Conservation (phyloP, 805 yeast genomes). For the Hanseniaspora nectarophila region DNA sequence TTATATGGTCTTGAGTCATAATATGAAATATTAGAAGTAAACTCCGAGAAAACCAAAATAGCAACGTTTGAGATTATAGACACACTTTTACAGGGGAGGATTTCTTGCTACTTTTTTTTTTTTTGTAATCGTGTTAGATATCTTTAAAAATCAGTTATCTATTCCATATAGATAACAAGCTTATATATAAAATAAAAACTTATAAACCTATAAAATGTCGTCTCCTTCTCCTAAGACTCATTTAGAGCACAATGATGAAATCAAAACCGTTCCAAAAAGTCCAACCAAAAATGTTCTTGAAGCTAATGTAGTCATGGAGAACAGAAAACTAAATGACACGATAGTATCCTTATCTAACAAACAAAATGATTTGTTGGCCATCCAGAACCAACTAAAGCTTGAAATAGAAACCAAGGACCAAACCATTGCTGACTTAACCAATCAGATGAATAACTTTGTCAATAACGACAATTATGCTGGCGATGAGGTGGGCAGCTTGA, state of each 20-base stretch:
- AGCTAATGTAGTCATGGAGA: neutral
- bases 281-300: neutral
- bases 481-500: neutral
- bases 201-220: neutral
- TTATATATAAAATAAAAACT: neutral
- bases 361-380: neutral
- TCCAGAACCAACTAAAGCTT: neutral
- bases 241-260: neutral
- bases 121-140: no score
- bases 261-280: neutral
- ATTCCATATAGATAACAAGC: no score
- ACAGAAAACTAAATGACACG: slow-evolving; percentile 7
- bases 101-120: no score
- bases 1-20: no score
- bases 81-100: no score
- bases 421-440: neutral
- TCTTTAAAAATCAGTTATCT: no score
- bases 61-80: no score
- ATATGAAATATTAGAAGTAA: no score
- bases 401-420: slow-evolving; percentile 1
- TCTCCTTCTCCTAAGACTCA: neutral
- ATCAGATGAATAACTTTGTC: slow-evolving; percentile 6
- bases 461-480: neutral
- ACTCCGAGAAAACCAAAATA: no score
- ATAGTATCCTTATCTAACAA: slow-evolving; percentile 7